Conservation (phyloP, 1,139 yeast genomes). For the Geotrichum restrictum region DNA sequence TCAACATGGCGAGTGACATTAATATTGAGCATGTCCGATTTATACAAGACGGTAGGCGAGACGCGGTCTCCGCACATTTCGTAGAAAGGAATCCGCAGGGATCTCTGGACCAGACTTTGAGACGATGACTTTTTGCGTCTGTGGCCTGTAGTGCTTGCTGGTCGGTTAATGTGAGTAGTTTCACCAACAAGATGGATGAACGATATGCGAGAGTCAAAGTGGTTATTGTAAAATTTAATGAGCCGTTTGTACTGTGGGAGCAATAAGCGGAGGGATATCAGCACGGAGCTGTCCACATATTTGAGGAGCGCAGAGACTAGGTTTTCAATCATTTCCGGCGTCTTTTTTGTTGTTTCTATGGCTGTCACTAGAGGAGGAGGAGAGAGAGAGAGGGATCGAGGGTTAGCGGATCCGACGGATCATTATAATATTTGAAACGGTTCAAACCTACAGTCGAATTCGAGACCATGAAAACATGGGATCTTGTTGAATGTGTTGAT, state of each 20-base stretch:
- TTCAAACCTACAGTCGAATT: slow-evolving; percentile 11
- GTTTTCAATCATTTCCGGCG: slow-evolving; percentile 2
- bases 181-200: background rate
- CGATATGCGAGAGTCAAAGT: slow-evolving; percentile 1
- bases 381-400: no score
- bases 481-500: background rate
- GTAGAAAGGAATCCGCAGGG: slow-evolving; percentile 3
- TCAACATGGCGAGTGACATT: background rate
- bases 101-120: slow-evolving; percentile 3
- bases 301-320: background rate
- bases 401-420: background rate
- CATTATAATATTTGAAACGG: no score
- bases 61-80: background rate
- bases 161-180: background rate
- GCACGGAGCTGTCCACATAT: background rate
- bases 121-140: slow-evolving; percentile 3
- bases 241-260: slow-evolving; percentile 9
- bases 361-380: background rate
- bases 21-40: background rate
- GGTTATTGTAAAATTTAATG: slow-evolving; percentile 1
- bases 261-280: slow-evolving; percentile 3
- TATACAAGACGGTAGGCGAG: background rate
- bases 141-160: slow-evolving; percentile 1
- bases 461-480: slow-evolving; percentile 12
- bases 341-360: background rate